Evolutionary conservation across 345 rosid species (phyloP).

Genomic region (rapeseed (Brassica napus)): Da-Ae NC_063446.1:24314501-24315000

Average conservation of each 20-base stretch:
- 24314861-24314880: neutral
- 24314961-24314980: neutral
- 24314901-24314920: neutral
- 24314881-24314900: neutral
- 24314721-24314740: no score
- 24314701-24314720: no score
- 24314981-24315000: neutral
- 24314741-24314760: no score
- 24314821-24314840: no score
- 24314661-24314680: no score
- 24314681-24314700: no score
- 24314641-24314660: neutral
- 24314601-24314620: neutral
- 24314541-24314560: neutral
- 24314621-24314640: neutral
- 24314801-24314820: no score
- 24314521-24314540: neutral
- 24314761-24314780: no score
- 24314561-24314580: neutral
- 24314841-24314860: neutral
- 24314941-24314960: neutral
- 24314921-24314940: neutral
- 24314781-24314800: no score
- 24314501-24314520: neutral
- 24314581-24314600: neutral